These are phyloP conservation scores for Trichoderma asperelloides DNA, from an alignment of 495 filamentous ascomycete species.

Conservation along the genomic window DNA sequence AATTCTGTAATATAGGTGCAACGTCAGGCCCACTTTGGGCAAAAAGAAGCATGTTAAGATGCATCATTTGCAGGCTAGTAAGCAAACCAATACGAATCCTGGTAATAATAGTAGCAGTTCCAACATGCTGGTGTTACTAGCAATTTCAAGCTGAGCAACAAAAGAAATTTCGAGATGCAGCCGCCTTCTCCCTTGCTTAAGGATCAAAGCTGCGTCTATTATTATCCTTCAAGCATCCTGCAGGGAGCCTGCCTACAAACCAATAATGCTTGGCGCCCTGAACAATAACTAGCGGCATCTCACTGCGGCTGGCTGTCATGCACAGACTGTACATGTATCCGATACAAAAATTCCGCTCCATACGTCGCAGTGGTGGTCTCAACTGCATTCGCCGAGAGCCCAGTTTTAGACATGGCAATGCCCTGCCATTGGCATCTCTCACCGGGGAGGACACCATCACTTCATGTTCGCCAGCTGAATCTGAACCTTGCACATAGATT, in stretches of 20 bases:
- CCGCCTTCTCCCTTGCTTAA: no score
- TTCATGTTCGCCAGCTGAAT: no score
- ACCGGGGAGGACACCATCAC: not conserved
- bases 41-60: conserved; percentile 2
- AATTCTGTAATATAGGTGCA: no score
- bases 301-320: not conserved
- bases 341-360: not conserved
- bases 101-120: not conserved
- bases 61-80: not conserved
- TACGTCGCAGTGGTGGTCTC: not conserved
- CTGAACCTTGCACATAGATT: no score
- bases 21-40: not conserved
- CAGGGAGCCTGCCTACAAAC: no score
- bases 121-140: not conserved
- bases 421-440: not conserved
- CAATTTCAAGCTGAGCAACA: not conserved
- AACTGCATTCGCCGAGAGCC: not conserved
- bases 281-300: no score
- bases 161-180: no score
- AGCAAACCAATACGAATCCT: not conserved
- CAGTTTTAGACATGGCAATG: not conserved
- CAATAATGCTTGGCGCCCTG: no score
- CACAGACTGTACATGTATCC: not conserved
- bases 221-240: no score
- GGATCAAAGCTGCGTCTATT: no score